phyloP scores from a whole-genome alignment of 108 stramenopile species.

The Cyclotella atomus region DNA sequence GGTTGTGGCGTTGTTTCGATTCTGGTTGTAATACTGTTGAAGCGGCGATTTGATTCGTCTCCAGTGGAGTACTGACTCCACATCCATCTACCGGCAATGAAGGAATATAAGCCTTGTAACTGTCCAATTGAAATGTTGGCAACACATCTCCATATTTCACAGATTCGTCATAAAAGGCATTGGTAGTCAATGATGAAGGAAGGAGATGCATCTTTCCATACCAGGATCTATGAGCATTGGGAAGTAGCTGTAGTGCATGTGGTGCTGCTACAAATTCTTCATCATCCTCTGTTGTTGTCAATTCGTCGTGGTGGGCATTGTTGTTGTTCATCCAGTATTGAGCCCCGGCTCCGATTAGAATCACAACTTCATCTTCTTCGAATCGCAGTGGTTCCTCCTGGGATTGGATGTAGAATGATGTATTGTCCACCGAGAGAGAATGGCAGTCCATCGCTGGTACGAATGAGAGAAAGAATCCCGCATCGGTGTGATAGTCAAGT shows the following conservation, averaged over 20 bases:
- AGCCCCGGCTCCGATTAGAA: conserved; percentile 78
- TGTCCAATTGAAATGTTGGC: conserved; percentile 19
- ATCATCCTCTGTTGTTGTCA: too few relatives aligned
- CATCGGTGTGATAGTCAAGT: conserved; percentile 78
- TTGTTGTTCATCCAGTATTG: conserved; percentile 63
- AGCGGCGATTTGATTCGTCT: neutral
- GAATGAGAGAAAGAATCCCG: conserved; percentile 79
- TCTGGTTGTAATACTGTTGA: neutral
- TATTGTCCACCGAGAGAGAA: conserved; percentile 23
- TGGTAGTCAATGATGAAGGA: conserved; percentile 30
- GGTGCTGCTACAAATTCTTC: conserved; percentile 59
- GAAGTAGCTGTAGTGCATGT: conserved; percentile 66
- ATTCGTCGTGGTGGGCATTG: too few relatives aligned
- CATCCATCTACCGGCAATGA: conserved; percentile 38
- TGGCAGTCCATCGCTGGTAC: conserved; percentile 70
- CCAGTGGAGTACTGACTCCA: neutral
- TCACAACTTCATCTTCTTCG: conserved; percentile 49
- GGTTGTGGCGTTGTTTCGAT: conserved; percentile 1
- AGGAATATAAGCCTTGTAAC: conserved; percentile 37
- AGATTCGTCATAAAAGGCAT: neutral
- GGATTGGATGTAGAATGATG: conserved; percentile 50
- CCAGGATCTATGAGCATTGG: conserved; percentile 55
- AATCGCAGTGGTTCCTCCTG: conserved; percentile 24
- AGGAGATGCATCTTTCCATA: conserved; percentile 84
- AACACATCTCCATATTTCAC: conserved; percentile 23